A percentile compares a stretch with the other conserved stretches of the same genome.
Conservation (phyloP, 352 stramenopile species). For the Globisporangium viniferum region DNA sequence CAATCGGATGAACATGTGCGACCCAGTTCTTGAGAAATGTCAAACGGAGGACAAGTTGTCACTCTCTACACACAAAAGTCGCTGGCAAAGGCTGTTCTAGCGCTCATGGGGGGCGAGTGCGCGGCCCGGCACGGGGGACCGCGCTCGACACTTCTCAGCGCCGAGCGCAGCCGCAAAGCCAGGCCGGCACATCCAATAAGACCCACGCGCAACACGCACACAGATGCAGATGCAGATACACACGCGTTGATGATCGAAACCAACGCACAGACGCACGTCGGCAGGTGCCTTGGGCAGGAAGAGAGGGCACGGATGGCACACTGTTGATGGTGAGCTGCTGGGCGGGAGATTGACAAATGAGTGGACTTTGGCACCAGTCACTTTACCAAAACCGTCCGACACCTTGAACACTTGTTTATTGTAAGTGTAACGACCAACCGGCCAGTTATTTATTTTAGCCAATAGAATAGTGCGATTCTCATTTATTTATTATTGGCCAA, state of each 20-base stretch:
- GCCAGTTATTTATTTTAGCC: constrained; percentile 3
- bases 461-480: not conserved
- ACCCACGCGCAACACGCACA: constrained; percentile 13
- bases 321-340: not conserved
- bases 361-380: constrained; percentile 8
- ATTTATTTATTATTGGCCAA: not conserved
- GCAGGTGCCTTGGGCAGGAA: not conserved
- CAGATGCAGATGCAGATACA: constrained; percentile 1
- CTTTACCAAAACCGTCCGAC: not conserved
- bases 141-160: constrained; percentile 29
- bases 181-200: constrained; percentile 9
- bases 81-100: constrained; percentile 38
- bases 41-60: constrained; percentile 40
- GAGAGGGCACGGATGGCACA: not conserved
- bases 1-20: constrained; percentile 32
- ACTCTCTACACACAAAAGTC: constrained; percentile 84
- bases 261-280: not conserved
- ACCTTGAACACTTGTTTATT: not conserved
- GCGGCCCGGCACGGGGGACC: constrained; percentile 22
- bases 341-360: not conserved
- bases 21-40: constrained; percentile 80
- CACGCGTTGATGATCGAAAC: constrained; percentile 3
- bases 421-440: not conserved
- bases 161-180: constrained; percentile 12
- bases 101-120: constrained; percentile 29